These are phyloP conservation scores for Kluyveromyces starmeri DNA, from an alignment of 805 yeast species.

Conservation along the genomic window DNA sequence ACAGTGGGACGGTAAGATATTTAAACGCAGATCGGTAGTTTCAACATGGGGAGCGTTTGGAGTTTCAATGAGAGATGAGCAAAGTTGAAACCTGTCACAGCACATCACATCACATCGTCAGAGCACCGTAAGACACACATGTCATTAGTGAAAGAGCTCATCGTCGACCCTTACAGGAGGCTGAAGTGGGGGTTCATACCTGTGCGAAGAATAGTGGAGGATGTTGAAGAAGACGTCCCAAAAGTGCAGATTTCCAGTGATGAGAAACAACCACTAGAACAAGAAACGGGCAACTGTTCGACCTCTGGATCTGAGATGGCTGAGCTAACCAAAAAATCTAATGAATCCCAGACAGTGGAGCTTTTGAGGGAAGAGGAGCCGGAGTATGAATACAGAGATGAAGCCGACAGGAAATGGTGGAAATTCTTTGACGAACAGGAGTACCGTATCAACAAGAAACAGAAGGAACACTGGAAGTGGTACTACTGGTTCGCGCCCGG, in stretches of 20 bases:
- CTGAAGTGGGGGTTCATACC: slow-evolving; percentile 31
- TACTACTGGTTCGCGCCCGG: slow-evolving; percentile 46
- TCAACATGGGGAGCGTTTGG: too few relatives aligned
- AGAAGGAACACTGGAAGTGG: slow-evolving; percentile 33
- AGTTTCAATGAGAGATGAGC: too few relatives aligned
- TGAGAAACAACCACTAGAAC: too few relatives aligned
- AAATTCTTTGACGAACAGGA: slow-evolving; percentile 55
- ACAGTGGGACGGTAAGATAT: too few relatives aligned
- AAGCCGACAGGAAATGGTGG: slow-evolving; percentile 46
- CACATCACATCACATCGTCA: too few relatives aligned
- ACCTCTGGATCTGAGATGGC: slow-evolving; percentile 1
- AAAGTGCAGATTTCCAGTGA: neutral
- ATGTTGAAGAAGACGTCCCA: slow-evolving; percentile 12
- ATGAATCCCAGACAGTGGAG: neutral
- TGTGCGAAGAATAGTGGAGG: slow-evolving; percentile 24
- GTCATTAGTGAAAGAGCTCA: slow-evolving; percentile 13
- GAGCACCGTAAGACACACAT: too few relatives aligned
- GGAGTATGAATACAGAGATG: slow-evolving; percentile 40
- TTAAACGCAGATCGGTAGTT: too few relatives aligned
- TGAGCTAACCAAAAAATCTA: neutral
- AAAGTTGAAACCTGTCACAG: too few relatives aligned
- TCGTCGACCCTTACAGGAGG: slow-evolving; percentile 24
- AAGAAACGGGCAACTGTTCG: neutral
- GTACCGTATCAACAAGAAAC: slow-evolving; percentile 37
- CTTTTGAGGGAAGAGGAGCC: neutral